Percentiles rank a stretch among this genome's conserved stretches.
Conservation (phyloP, 192 early-diverging fungal species). For the Phycomyces blakesleeanus region DNA sequence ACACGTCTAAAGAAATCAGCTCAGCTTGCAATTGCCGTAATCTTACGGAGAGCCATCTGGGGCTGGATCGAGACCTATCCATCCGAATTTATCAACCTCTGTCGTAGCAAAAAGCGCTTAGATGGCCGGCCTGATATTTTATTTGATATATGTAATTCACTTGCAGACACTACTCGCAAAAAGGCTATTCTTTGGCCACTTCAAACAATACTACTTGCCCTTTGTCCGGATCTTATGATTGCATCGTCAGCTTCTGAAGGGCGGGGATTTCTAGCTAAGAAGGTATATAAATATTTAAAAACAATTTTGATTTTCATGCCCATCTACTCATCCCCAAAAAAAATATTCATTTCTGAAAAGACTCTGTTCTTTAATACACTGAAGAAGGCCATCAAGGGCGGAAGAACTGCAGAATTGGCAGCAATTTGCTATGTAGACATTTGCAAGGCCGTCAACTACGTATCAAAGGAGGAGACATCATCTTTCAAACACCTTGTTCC, state of each 20-base stretch:
- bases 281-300: constrained; percentile 15
- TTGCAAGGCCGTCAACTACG: constrained; percentile 67
- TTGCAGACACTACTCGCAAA: constrained; percentile 60
- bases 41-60: constrained; percentile 84
- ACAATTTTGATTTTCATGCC: neutral
- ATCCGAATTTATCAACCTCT: constrained; percentile 75
- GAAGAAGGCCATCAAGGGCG: constrained; percentile 48
- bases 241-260: constrained; percentile 43
- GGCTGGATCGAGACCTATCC: constrained; percentile 89
- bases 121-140: constrained; percentile 71
- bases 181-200: constrained; percentile 82
- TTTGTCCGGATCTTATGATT: constrained; percentile 80
- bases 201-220: constrained; percentile 76
- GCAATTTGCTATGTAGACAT: constrained; percentile 73
- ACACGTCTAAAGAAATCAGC: constrained; percentile 60
- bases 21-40: constrained; percentile 71
- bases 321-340: neutral
- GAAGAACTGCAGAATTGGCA: constrained; percentile 61
- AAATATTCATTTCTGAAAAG: constrained; percentile 25
- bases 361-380: constrained; percentile 50
- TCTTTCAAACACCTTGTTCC: constrained; percentile 61
- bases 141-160: constrained; percentile 63
- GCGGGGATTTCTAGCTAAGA: constrained; percentile 25
- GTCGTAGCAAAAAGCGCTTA: constrained; percentile 54
- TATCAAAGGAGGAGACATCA: constrained; percentile 57